Conservation (phyloP, 805 yeast genomes). For the Hanseniaspora clermontiae region DNA sequence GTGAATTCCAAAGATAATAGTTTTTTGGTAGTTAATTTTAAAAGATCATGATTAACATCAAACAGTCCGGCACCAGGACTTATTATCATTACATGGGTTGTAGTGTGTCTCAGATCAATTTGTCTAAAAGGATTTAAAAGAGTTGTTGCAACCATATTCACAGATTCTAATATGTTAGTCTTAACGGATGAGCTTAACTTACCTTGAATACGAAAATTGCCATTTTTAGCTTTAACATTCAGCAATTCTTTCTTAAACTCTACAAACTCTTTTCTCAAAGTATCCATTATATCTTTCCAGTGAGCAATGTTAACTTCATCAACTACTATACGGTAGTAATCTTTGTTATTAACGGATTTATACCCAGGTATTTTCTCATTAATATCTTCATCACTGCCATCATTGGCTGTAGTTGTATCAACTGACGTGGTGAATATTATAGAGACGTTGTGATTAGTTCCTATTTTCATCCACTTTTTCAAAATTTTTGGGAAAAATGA, state of each 20-base stretch:
- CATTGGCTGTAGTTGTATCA: slow-evolving; percentile 36
- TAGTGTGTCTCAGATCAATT: slow-evolving; percentile 76
- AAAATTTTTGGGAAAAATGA: slow-evolving; percentile 85
- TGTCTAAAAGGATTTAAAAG: slow-evolving; percentile 67
- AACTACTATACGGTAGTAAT: slow-evolving; percentile 85
- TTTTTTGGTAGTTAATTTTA: slow-evolving; percentile 62
- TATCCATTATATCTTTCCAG: slow-evolving; percentile 89
- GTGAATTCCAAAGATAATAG: slow-evolving; percentile 71
- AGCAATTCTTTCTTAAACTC: slow-evolving; percentile 65
- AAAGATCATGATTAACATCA: slow-evolving; percentile 74
- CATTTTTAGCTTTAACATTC: slow-evolving; percentile 29
- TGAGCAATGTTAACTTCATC: slow-evolving; percentile 81
- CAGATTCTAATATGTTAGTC: slow-evolving; percentile 78
- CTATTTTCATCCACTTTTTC: slow-evolving; percentile 72
- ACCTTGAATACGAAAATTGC: slow-evolving; percentile 36
- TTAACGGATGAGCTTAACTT: slow-evolving; percentile 73
- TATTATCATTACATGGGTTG: slow-evolving; percentile 76
- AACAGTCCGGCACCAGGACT: slow-evolving; percentile 90
- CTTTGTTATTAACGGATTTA: slow-evolving; percentile 50
- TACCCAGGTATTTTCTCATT: slow-evolving; percentile 57
- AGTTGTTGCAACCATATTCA: slow-evolving; percentile 69
- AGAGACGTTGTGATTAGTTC: slow-evolving; percentile 82
- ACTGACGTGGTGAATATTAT: slow-evolving; percentile 76
- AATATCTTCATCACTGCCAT: slow-evolving; percentile 26
- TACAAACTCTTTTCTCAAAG: slow-evolving; percentile 71